Conservation (phyloP, 805 yeast genomes). For the Wickerhamiella spandovensis region DNA sequence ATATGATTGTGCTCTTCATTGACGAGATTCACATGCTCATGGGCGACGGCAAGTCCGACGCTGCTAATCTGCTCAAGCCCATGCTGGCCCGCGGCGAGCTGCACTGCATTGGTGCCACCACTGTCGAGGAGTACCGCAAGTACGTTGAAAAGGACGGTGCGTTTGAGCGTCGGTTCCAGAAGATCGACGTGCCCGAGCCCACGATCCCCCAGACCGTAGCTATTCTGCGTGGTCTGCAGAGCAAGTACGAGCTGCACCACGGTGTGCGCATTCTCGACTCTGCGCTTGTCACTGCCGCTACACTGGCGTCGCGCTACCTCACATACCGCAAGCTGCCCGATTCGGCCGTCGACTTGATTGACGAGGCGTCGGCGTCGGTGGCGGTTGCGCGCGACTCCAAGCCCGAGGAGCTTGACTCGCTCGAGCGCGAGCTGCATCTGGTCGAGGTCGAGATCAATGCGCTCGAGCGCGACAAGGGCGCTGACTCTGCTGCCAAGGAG, state of each 20-base stretch:
- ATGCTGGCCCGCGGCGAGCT: constrained; percentile 92
- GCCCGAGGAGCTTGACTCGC: constrained; percentile 89
- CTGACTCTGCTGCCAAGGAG: constrained; percentile 67
- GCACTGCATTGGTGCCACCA: constrained; percentile 98
- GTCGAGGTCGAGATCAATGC: constrained; percentile 95
- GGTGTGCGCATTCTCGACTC: constrained; percentile 93
- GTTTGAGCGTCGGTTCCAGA: constrained; percentile 95
- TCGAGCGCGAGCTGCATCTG: constrained; percentile 84
- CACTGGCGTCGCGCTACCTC: constrained; percentile 81
- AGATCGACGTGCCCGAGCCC: constrained; percentile 91
- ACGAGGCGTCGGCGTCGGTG: constrained; percentile 92
- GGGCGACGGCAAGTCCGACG: constrained; percentile 98
- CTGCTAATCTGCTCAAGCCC: constrained; percentile 92
- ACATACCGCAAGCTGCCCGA: constrained; percentile 95
- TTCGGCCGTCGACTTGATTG: constrained; percentile 91
- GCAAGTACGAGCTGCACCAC: constrained; percentile 90
- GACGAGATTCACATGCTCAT: constrained; percentile 98
- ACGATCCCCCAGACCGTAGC: constrained; percentile 88
- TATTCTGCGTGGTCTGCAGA: constrained; percentile 89
- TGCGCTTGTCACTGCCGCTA: constrained; percentile 89
- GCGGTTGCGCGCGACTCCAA: constrained; percentile 97
- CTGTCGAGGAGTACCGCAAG: constrained; percentile 86
- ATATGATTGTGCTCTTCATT: constrained; percentile 77
- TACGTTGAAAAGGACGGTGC: constrained; percentile 95
- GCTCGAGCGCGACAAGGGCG: constrained; percentile 85